Conservation (phyloP, 345 rosid species). For the Citrus maxima region DNA sequence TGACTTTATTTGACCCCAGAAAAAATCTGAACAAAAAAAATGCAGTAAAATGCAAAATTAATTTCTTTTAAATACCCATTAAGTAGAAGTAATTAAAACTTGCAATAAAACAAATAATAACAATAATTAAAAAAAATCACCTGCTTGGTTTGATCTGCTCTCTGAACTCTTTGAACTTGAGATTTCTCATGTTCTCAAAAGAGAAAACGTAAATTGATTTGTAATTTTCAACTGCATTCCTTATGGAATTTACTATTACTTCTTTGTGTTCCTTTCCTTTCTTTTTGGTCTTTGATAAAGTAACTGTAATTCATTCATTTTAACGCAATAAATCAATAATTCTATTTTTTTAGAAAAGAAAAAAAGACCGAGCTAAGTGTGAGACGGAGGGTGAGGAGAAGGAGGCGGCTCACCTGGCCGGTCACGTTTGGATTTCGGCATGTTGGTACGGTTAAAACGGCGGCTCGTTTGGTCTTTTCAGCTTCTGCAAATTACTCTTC, state of each 20-base stretch:
- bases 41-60: not conserved
- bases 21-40: slow-evolving; percentile 53
- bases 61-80: not conserved
- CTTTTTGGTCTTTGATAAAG: slow-evolving; percentile 95
- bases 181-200: slow-evolving; percentile 95
- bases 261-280: slow-evolving; percentile 95
- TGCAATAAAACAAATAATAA: not conserved
- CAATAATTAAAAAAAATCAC: slow-evolving; percentile 16
- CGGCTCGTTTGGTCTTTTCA: not conserved
- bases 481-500: not conserved
- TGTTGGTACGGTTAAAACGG: slow-evolving; percentile 6
- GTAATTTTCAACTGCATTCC: slow-evolving; percentile 68
- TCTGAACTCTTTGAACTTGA: slow-evolving; percentile 88
- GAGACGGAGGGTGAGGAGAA: not conserved
- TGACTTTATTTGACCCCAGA: slow-evolving; percentile 94
- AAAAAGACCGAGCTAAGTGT: not conserved
- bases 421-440: slow-evolving; percentile 98
- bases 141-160: slow-evolving; percentile 85
- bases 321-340: not conserved
- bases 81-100: not conserved
- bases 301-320: slow-evolving; percentile 40
- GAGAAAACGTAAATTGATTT: slow-evolving; percentile 68
- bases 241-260: slow-evolving; percentile 51
- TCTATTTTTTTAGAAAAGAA: not conserved
- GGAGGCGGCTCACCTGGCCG: slow-evolving; percentile 45